These are phyloP conservation scores for Talaromyces sp. DNA, from an alignment of 2,329 filamentous ascomycete genomes.

Conservation along the genomic window DNA sequence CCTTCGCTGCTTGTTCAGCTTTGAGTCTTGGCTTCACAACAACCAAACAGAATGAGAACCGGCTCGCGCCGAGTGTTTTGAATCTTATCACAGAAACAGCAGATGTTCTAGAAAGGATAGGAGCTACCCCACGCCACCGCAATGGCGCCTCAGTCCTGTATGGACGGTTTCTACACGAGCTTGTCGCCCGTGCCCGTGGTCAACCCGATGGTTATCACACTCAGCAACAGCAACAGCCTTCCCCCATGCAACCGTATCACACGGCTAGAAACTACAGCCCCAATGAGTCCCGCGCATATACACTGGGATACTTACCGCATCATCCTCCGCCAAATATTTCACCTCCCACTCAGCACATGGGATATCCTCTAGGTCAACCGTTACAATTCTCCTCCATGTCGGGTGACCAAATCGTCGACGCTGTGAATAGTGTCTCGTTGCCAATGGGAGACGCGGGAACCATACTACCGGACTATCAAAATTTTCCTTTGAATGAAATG, in stretches of 20 bases:
- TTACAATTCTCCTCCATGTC: constrained; percentile 68
- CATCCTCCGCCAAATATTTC: constrained; percentile 21
- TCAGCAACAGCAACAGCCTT: constrained; percentile 12
- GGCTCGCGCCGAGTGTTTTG: constrained; percentile 60
- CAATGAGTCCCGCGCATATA: neutral
- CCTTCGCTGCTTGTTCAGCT: constrained; percentile 68
- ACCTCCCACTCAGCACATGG: constrained; percentile 28
- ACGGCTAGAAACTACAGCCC: neutral
- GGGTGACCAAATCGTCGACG: constrained; percentile 64
- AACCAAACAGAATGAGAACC: constrained; percentile 39
- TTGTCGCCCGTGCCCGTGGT: constrained; percentile 37
- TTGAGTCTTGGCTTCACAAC: constrained; percentile 60
- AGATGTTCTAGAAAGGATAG: constrained; percentile 66
- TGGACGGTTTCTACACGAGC: constrained; percentile 54
- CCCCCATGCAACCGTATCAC: neutral
- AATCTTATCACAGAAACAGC: constrained; percentile 66
- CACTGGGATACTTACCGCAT: constrained; percentile 1
- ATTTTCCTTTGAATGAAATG: constrained; percentile 57
- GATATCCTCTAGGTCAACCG: constrained; percentile 48
- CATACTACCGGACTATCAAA: constrained; percentile 47
- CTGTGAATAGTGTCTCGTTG: constrained; percentile 61
- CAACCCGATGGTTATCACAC: neutral
- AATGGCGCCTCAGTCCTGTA: constrained; percentile 64
- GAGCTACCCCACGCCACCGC: constrained; percentile 62
- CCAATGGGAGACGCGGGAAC: constrained; percentile 49